phyloP scores from a whole-genome alignment of 768 basidiomycete genomes.

The Collybiopsis luxurians region DNA sequence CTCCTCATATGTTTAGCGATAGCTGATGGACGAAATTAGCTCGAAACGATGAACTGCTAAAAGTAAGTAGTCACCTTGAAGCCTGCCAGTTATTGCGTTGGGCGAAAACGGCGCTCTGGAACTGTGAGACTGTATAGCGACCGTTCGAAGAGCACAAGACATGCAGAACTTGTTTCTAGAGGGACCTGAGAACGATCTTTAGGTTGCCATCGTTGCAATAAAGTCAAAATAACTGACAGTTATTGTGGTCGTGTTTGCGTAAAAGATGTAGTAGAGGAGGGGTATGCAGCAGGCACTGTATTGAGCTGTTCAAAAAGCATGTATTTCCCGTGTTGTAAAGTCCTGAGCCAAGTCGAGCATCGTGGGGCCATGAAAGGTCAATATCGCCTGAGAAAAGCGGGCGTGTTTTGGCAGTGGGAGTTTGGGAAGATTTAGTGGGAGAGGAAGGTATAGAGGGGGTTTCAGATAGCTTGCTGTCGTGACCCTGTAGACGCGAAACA shows the following conservation, averaged over 20 bases:
- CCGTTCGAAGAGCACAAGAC: slow-evolving; percentile 63
- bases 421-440: slow-evolving; percentile 25
- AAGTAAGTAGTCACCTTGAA: slow-evolving; percentile 54
- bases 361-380: slow-evolving; percentile 61
- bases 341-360: slow-evolving; percentile 51
- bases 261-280: slow-evolving; percentile 76
- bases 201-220: slow-evolving; percentile 9
- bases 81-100: slow-evolving; percentile 56
- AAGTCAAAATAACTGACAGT: slow-evolving; percentile 50
- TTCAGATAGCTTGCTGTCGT: slow-evolving; percentile 16
- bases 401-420: slow-evolving; percentile 25
- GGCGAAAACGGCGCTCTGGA: slow-evolving; percentile 58
- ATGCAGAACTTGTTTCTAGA: slow-evolving; percentile 71
- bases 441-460: slow-evolving; percentile 22
- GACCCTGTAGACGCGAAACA: background rate
- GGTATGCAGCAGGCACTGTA: slow-evolving; percentile 93
- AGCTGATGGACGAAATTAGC: slow-evolving; percentile 38
- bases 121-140: slow-evolving; percentile 53
- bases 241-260: slow-evolving; percentile 45
- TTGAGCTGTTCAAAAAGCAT: slow-evolving; percentile 92
- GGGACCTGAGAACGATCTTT: slow-evolving; percentile 28
- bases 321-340: slow-evolving; percentile 89
- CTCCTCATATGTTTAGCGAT: slow-evolving; percentile 89
- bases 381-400: slow-evolving; percentile 53
- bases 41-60: slow-evolving; percentile 4